Conservation (phyloP, 2,329 filamentous ascomycete species). For the Fusarium nematophilum region DNA sequence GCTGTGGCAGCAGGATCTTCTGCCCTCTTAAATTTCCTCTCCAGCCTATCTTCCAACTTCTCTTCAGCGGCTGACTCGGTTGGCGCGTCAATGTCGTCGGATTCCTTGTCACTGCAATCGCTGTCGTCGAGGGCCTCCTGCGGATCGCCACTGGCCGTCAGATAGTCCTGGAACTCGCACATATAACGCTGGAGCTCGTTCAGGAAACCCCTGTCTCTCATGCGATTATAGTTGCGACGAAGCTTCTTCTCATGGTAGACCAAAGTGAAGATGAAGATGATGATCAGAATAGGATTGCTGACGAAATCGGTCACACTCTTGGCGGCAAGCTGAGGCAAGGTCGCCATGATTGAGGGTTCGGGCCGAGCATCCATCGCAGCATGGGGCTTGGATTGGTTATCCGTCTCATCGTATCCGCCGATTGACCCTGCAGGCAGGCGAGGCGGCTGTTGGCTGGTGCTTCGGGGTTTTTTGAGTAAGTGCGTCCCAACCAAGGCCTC, state of each 20-base stretch:
- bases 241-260: slow-evolving; percentile 60
- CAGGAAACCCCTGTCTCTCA: slow-evolving; percentile 45
- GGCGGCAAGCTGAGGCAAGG: slow-evolving; percentile 61
- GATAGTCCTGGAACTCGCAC: too few relatives aligned
- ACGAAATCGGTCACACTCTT: slow-evolving; percentile 66
- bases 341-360: slow-evolving; percentile 59
- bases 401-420: slow-evolving; percentile 44
- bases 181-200: slow-evolving; percentile 39
- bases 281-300: slow-evolving; percentile 64
- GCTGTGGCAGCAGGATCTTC: slow-evolving; percentile 11
- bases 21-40: slow-evolving; percentile 10
- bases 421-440: slow-evolving; percentile 52
- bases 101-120: slow-evolving; percentile 31
- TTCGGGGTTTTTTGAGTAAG: slow-evolving; percentile 60
- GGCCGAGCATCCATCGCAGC: slow-evolving; percentile 45
- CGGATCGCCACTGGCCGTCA: slow-evolving; percentile 7
- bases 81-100: slow-evolving; percentile 2
- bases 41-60: neutral
- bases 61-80: neutral
- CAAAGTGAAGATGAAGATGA: slow-evolving; percentile 56
- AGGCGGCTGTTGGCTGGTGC: slow-evolving; percentile 49
- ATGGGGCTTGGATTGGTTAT: slow-evolving; percentile 50
- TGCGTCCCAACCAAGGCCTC: slow-evolving; percentile 79
- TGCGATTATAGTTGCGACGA: slow-evolving; percentile 52
- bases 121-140: slow-evolving; percentile 20